A percentile compares a stretch with the other conserved stretches of the same genome.
phyloP scores from a whole-genome alignment of 768 basidiomycete species.

The Termitomyces sp. region DNA sequence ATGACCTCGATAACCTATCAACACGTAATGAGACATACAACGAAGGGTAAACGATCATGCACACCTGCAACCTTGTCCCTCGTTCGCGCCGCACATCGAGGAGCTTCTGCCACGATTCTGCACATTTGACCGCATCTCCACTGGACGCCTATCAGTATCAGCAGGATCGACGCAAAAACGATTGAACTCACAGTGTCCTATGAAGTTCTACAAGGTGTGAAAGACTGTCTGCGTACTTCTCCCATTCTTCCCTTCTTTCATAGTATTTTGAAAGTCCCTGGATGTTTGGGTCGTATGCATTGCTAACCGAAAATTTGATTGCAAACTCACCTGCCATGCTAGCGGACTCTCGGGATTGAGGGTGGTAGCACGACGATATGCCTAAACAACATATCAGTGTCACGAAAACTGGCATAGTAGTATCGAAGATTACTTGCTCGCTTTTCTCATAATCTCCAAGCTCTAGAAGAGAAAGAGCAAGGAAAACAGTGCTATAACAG shows the following conservation, averaged over 20 bases:
- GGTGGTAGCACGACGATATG: conserved; percentile 72
- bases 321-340: conserved; percentile 72
- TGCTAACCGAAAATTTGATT: neutral
- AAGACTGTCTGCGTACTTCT: conserved; percentile 47
- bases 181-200: conserved; percentile 43
- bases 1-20: conserved; percentile 62
- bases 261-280: conserved; percentile 74
- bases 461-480: conserved; percentile 76
- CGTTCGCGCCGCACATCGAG: conserved; percentile 55
- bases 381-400: conserved; percentile 34
- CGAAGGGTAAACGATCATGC: neutral
- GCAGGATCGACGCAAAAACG: neutral
- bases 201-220: conserved; percentile 54
- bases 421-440: conserved; percentile 67
- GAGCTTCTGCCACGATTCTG: conserved; percentile 74
- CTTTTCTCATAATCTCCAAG: conserved; percentile 64
- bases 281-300: neutral
- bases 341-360: conserved; percentile 63
- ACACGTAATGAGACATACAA: neutral
- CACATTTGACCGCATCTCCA: conserved; percentile 71
- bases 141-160: conserved; percentile 29
- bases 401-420: neutral
- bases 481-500: conserved; percentile 67
- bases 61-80: conserved; percentile 48
- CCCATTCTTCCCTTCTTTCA: conserved; percentile 57